Conservation (phyloP, 2,329 filamentous ascomycete genomes). For the Botryotinia narcissicola region DNA sequence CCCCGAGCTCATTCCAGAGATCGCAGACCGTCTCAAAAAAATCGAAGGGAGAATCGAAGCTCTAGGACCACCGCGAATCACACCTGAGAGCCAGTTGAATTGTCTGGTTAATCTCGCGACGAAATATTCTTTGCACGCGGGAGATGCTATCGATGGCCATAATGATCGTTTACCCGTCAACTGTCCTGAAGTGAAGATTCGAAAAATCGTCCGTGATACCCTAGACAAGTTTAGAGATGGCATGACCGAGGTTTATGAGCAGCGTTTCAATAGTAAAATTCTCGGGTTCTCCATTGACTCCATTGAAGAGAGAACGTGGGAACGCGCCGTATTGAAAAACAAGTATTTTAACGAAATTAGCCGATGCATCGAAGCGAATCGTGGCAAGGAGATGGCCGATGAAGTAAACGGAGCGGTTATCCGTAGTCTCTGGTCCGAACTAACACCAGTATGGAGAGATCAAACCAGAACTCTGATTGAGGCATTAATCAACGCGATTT, state of each 20-base stretch:
- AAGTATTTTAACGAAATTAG: background rate
- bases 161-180: background rate
- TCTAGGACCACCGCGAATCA: background rate
- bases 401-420: slow-evolving; percentile 2
- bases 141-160: slow-evolving; percentile 6
- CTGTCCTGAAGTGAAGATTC: background rate
- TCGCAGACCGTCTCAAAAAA: background rate
- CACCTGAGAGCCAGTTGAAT: background rate
- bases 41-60: background rate
- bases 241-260: background rate
- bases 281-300: background rate
- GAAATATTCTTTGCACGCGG: background rate
- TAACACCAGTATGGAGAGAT: background rate
- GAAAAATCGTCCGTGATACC: slow-evolving; percentile 7
- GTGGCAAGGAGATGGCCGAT: background rate
- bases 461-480: background rate
- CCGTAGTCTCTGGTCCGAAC: slow-evolving; percentile 1
- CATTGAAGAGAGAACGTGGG: background rate
- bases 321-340: background rate
- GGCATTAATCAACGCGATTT: background rate
- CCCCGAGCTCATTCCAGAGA: slow-evolving; percentile 18
- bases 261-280: background rate
- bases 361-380: background rate
- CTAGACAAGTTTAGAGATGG: background rate
- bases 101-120: background rate